Evolutionary conservation across 805 yeast species (phyloP).

Genomic region (Grigorovia jiainica): DNA sequence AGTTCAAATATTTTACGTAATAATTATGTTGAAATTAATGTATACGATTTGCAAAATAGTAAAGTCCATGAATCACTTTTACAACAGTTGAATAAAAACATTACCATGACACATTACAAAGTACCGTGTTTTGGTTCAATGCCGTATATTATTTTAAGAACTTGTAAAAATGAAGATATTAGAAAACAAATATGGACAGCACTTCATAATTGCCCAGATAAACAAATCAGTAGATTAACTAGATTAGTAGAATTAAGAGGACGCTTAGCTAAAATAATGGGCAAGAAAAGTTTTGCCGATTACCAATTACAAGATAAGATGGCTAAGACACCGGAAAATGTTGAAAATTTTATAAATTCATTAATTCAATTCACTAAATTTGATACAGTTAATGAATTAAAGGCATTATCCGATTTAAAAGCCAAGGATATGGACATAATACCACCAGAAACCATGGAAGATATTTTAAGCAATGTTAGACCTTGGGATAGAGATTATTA

Average conservation of each 20-base stretch:
- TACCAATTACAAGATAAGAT: slow-evolving; percentile 83
- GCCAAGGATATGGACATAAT: slow-evolving; percentile 14
- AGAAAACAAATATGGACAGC: slow-evolving; percentile 68
- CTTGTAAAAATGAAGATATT: slow-evolving; percentile 45
- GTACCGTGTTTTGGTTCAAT: slow-evolving; percentile 55
- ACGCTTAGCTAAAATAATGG: slow-evolving; percentile 61
- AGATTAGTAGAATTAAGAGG: slow-evolving; percentile 57
- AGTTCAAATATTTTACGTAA: slow-evolving; percentile 16
- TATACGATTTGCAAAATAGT: slow-evolving; percentile 13
- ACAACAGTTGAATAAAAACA: slow-evolving; percentile 26
- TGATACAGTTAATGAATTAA: slow-evolving; percentile 52
- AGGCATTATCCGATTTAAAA: slow-evolving; percentile 35
- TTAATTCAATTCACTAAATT: slow-evolving; percentile 43
- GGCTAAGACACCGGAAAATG: slow-evolving; percentile 77
- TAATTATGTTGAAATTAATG: slow-evolving; percentile 17
- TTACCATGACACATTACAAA: slow-evolving; percentile 34
- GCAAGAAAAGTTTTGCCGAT: slow-evolving; percentile 58
- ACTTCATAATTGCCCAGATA: slow-evolving; percentile 52
- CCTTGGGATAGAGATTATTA: slow-evolving; percentile 92
- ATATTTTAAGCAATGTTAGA: slow-evolving; percentile 40
- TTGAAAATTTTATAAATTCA: slow-evolving; percentile 53
- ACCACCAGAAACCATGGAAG: slow-evolving; percentile 23
- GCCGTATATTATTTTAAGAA: slow-evolving; percentile 55
- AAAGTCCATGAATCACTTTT: slow-evolving; percentile 14
- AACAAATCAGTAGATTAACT: slow-evolving; percentile 53